Evolutionary conservation across 306 rosid genomes (phyloP).

Genomic region (Purshia tridentata): DNA sequence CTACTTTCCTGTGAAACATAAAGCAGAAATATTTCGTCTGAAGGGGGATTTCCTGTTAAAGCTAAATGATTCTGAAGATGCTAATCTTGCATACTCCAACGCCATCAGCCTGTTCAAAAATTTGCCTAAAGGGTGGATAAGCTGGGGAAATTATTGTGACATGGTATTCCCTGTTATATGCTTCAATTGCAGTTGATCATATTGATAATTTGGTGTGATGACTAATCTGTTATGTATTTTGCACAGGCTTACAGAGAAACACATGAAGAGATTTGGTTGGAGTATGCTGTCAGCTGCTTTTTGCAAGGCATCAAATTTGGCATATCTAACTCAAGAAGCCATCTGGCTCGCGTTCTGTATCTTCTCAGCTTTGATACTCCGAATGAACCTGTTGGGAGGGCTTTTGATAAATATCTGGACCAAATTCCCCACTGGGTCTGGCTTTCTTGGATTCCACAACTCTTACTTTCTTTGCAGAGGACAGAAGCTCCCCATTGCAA

Average conservation of each 20-base stretch:
- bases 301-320: conserved; percentile 96
- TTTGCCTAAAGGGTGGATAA: conserved; percentile 98
- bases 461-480: conserved; percentile 95
- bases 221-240: conserved; percentile 26
- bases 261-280: conserved; percentile 91
- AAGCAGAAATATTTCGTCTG: conserved; percentile 88
- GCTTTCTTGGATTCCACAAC: conserved; percentile 99
- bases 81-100: conserved; percentile 77
- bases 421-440: conserved; percentile 99
- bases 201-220: conserved; percentile 22
- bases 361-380: conserved; percentile 97
- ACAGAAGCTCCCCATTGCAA: conserved; percentile 94
- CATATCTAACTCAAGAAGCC: conserved; percentile 91
- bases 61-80: conserved; percentile 73
- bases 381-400: conserved; percentile 85
- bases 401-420: conserved; percentile 87
- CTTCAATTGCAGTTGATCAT: conserved; percentile 24
- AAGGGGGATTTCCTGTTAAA: conserved; percentile 87
- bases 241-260: conserved; percentile 84
- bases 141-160: conserved; percentile 99
- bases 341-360: conserved; percentile 92
- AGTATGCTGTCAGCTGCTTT: conserved; percentile 95
- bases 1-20: conserved; percentile 91
- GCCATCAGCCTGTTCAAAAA: conserved; percentile 84
- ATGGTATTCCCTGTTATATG: conserved; percentile 50